Conservation (phyloP, 2,329 filamentous ascomycete species). For the Sarocladiaceae sp. region DNA sequence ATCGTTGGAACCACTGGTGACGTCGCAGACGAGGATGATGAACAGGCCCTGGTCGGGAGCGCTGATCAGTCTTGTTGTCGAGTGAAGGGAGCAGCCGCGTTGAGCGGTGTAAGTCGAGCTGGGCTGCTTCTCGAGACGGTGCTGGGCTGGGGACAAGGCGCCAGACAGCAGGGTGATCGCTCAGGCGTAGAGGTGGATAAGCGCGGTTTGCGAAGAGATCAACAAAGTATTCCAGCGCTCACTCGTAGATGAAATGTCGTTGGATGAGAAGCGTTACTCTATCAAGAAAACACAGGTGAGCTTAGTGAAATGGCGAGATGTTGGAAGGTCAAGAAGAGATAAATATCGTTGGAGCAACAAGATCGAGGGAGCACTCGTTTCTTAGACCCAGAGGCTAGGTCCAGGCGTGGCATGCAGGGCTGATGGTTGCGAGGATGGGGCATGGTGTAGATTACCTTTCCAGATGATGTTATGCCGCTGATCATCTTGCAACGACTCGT, state of each 20-base stretch:
- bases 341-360: conserved; percentile 1
- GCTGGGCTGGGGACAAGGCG: background rate
- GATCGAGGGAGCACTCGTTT: conserved; percentile 1
- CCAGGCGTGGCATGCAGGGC: conserved; percentile 4
- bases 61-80: background rate
- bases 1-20: background rate
- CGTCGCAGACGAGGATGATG: background rate
- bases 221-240: no score
- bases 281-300: no score
- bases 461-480: conserved; percentile 6
- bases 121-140: background rate
- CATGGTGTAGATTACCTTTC: background rate
- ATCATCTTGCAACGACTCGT: conserved; percentile 4
- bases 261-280: no score
- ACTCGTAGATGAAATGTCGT: no score
- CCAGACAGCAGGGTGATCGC: background rate
- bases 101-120: conserved; percentile 4
- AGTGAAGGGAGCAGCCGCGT: background rate
- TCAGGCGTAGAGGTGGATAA: conserved; percentile 1
- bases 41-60: background rate
- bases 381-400: conserved; percentile 6
- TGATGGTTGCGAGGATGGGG: conserved; percentile 1
- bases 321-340: background rate
- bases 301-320: no score
- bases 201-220: no score